Base-by-base conservation (phyloP, 164 flowering plant genomes). In the Cinnamomum micranthum region DNA sequence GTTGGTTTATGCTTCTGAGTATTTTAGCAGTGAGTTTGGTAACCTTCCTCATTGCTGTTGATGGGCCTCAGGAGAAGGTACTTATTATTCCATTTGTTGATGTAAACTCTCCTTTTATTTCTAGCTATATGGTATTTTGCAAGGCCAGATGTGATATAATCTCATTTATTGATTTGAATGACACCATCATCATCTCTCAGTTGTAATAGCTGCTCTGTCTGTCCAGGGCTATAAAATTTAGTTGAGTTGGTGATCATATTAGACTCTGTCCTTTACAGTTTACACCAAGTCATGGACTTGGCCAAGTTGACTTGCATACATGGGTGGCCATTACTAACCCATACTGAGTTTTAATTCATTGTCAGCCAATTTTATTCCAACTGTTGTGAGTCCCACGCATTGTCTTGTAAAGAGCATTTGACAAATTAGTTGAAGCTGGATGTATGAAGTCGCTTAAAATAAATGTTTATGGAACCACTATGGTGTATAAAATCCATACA, bases 31-130 rank as follows among this genome's bases (percentile, higher is more conserved):
- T 50, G 13, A 81, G 82, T 35, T 6, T 75, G 68, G 89, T 81
- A 19, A 24, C 86, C 76, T 76, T 88, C 69, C 84, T 93, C 64
- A 47, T 88, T 69, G 84, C 87, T 27, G 69, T 87, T 77, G 94
- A 87, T 80, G 92, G 94, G 60, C 90, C 91, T 75, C 93, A 91
- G 84, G 97, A 85, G 79, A 89, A 93, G 97, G 98, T 94, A 86
- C 22, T 28, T 25, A 25, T 28, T 31, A 25, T 6, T 58, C 27
- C 59, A 50, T 35, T 23, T 17, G 9, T 31, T 73, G 17, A 73
- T 60, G 19, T 13, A 23, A 33, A 60, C 50, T 28, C 2, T 55
- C 20, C 6, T 31, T 59, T 65, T 62, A 22, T 24, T 13, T n/a
- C 50, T n/a, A 41, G 47, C 11, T 41, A 41, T 41, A 41, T 41